These are phyloP conservation scores for Pleurotus cornucopiae DNA, from an alignment of 768 basidiomycete species.

Conservation along the genomic window DNA sequence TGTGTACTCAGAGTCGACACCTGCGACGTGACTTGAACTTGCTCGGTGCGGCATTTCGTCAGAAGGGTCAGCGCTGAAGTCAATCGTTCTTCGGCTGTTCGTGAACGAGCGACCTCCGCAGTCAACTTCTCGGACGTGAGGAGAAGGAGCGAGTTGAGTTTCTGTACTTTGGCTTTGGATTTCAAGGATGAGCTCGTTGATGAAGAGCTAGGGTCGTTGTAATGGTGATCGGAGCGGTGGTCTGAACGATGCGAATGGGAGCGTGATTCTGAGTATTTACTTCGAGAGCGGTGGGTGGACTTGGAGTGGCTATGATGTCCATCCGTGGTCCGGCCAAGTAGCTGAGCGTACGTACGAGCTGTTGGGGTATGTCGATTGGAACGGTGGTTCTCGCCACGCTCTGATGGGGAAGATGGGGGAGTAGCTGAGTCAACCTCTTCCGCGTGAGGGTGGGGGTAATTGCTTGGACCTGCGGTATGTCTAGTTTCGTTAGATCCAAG, in stretches of 20 bases:
- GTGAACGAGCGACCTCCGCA: background rate
- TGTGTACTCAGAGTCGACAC: background rate
- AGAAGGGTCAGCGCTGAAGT: background rate
- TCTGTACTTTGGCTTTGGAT: constrained; percentile 2
- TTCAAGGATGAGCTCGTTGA: background rate
- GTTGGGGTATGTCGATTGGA: constrained; percentile 3
- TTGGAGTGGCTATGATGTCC: background rate
- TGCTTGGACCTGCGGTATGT: background rate
- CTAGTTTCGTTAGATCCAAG: background rate
- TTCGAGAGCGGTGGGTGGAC: background rate
- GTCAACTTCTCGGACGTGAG: background rate
- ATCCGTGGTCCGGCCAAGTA: background rate
- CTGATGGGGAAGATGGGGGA: constrained; percentile 5
- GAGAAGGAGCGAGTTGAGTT: constrained; percentile 4
- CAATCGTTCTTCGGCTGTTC: background rate
- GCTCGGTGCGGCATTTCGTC: constrained; percentile 4
- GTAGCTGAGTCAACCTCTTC: constrained; percentile 4
- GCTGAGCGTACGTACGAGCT: background rate
- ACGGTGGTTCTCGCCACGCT: background rate
- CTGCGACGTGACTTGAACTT: background rate
- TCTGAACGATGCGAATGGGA: background rate
- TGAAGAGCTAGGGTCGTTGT: background rate
- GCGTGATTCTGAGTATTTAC: background rate
- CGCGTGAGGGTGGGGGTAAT: background rate
- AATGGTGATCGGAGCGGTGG: background rate